Conservation (phyloP, 495 filamentous ascomycete genomes). For the Pseudomonodictys pantanalensis region DNA sequence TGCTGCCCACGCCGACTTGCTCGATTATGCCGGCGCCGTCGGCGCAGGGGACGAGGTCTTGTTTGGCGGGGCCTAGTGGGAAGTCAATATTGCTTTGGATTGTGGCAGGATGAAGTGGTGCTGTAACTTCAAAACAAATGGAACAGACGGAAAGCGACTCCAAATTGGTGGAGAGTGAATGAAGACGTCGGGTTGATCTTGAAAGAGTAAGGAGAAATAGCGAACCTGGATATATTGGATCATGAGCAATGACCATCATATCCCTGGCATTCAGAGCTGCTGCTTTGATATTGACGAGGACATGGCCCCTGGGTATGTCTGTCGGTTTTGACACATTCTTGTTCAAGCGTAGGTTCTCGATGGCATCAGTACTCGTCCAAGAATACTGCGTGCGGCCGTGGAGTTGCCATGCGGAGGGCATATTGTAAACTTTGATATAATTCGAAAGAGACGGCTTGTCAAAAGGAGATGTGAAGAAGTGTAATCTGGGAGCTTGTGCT, state of each 20-base stretch:
- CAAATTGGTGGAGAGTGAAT: background rate
- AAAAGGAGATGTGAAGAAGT: background rate
- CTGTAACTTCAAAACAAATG: too few species aligned
- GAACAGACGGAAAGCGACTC: too few species aligned
- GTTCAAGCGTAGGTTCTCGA: slow-evolving; percentile 21
- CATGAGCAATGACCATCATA: slow-evolving; percentile 26
- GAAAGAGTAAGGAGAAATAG: background rate
- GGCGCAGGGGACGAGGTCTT: slow-evolving; percentile 13
- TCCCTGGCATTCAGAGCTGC: slow-evolving; percentile 21
- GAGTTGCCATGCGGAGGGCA: slow-evolving; percentile 20
- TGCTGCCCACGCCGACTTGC: slow-evolving; percentile 10
- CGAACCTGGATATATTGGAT: slow-evolving; percentile 15
- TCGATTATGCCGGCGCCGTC: slow-evolving; percentile 21
- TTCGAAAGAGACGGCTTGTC: background rate
- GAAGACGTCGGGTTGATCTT: background rate
- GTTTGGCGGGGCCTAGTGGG: background rate
- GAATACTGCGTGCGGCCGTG: slow-evolving; percentile 10
- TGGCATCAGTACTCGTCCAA: background rate
- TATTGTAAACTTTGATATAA: background rate
- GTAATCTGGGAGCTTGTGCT: background rate
- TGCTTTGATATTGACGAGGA: slow-evolving; percentile 20
- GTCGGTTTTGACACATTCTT: slow-evolving; percentile 20
- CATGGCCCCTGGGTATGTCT: slow-evolving; percentile 9
- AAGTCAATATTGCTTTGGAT: too few species aligned
- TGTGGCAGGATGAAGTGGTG: too few species aligned